Evolutionary conservation across 768 basidiomycete species (phyloP).

Genomic region (Phylloporus rhodoxanthus): DNA sequence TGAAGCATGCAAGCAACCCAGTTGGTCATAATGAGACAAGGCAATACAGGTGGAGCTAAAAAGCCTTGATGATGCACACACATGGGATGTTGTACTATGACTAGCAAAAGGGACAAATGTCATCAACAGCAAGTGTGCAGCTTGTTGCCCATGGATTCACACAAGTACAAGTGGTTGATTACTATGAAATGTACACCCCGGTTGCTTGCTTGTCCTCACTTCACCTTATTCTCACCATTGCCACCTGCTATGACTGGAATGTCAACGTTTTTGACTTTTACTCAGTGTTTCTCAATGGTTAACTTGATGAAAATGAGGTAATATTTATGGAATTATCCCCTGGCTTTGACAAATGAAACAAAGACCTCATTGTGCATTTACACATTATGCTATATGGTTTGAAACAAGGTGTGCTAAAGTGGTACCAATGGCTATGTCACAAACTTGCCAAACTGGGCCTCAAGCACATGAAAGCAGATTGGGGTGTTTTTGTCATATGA

Average conservation of each 20-base stretch:
- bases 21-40: not conserved
- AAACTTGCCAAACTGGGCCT: not conserved
- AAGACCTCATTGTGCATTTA: no score
- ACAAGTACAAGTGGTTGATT: not conserved
- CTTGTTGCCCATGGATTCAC: not conserved
- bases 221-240: slow-evolving; percentile 10
- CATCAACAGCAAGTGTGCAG: not conserved
- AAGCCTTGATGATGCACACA: no score
- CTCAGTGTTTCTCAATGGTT: slow-evolving; percentile 5
- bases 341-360: no score
- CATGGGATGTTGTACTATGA: not conserved
- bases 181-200: not conserved
- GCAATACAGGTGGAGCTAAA: not conserved
- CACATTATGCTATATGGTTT: slow-evolving; percentile 1
- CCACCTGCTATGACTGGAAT: slow-evolving; percentile 4
- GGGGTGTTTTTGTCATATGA: slow-evolving; percentile 1
- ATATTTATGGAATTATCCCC: slow-evolving; percentile 11
- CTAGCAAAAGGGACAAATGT: not conserved
- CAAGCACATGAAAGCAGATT: not conserved
- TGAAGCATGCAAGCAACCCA: not conserved
- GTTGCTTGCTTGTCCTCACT: slow-evolving; percentile 1
- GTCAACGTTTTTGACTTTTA: slow-evolving; percentile 11
- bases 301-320: slow-evolving; percentile 1
- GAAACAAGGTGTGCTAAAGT: slow-evolving; percentile 8
- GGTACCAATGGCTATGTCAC: not conserved